These are phyloP conservation scores for Botryotinia globosa DNA, from an alignment of 2,329 filamentous ascomycete species.

Conservation along the genomic window DNA sequence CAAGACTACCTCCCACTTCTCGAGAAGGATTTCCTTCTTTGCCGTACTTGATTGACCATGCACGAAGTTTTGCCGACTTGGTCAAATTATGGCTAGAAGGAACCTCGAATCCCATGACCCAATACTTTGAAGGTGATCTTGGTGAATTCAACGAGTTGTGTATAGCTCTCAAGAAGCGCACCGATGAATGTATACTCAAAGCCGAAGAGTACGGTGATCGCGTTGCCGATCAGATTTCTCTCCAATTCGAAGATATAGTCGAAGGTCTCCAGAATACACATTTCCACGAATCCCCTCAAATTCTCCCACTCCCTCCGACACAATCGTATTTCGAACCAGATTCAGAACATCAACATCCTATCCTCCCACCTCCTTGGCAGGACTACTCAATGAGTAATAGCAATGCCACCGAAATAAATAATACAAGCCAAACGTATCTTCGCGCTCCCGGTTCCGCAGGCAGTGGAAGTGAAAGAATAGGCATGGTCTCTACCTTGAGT, in stretches of 20 bases:
- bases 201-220: slow-evolving; percentile 32
- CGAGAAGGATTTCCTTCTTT: slow-evolving; percentile 91
- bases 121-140: slow-evolving; percentile 35
- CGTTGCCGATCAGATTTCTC: slow-evolving; percentile 29
- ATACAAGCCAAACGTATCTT: slow-evolving; percentile 7
- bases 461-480: slow-evolving; percentile 26
- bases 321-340: slow-evolving; percentile 7
- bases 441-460: slow-evolving; percentile 29
- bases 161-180: slow-evolving; percentile 35
- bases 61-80: slow-evolving; percentile 78
- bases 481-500: not conserved
- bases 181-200: slow-evolving; percentile 37
- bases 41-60: slow-evolving; percentile 88
- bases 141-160: slow-evolving; percentile 37
- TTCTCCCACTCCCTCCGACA: not conserved
- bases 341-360: slow-evolving; percentile 2
- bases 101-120: slow-evolving; percentile 29
- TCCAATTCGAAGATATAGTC: slow-evolving; percentile 36
- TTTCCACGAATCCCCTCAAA: slow-evolving; percentile 5
- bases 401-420: slow-evolving; percentile 1
- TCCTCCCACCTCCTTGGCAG: slow-evolving; percentile 27
- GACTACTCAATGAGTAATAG: slow-evolving; percentile 15
- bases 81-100: slow-evolving; percentile 76
- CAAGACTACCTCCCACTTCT: slow-evolving; percentile 73
- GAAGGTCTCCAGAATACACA: slow-evolving; percentile 29